A percentile compares a stretch with the other conserved stretches of the same genome.
These are phyloP conservation scores for Physcomitrium patens DNA, from an alignment of 225 moss, liverwort and hornwort species.

Conservation along the genomic window DNA sequence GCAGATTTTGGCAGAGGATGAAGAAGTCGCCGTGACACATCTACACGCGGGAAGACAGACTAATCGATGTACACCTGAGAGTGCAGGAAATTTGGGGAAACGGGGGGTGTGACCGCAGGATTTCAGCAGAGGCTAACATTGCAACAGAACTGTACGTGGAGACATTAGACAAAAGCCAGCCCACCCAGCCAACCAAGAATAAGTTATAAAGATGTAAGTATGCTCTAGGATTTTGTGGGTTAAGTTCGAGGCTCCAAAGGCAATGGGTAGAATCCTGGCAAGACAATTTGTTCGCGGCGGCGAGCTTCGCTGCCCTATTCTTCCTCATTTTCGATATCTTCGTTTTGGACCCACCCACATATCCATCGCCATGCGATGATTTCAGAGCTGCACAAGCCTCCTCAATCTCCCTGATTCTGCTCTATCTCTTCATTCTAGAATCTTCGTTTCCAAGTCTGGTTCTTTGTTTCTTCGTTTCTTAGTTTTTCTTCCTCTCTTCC, in stretches of 20 bases:
- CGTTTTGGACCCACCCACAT: neutral
- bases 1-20: too few relatives aligned
- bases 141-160: neutral
- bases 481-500: too few relatives aligned
- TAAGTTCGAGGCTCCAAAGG: neutral
- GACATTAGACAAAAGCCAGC: neutral
- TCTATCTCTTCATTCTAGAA: conserved; percentile 13
- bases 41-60: too few relatives aligned
- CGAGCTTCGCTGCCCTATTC: neutral
- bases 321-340: too few relatives aligned
- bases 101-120: neutral
- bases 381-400: neutral
- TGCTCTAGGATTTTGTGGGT: neutral
- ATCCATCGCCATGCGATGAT: conserved; percentile 10
- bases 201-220: neutral
- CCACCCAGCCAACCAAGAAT: neutral
- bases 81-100: too few relatives aligned
- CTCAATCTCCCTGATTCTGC: neutral
- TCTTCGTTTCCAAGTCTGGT: conserved; percentile 9
- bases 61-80: too few relatives aligned
- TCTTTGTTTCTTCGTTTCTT: conserved; percentile 2
- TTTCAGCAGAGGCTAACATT: too few relatives aligned
- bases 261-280: neutral
- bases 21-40: too few relatives aligned
- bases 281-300: neutral